These are phyloP conservation scores for Puccinia coronata DNA, from an alignment of 1,284 basidiomycete species.

Conservation along the genomic window DNA sequence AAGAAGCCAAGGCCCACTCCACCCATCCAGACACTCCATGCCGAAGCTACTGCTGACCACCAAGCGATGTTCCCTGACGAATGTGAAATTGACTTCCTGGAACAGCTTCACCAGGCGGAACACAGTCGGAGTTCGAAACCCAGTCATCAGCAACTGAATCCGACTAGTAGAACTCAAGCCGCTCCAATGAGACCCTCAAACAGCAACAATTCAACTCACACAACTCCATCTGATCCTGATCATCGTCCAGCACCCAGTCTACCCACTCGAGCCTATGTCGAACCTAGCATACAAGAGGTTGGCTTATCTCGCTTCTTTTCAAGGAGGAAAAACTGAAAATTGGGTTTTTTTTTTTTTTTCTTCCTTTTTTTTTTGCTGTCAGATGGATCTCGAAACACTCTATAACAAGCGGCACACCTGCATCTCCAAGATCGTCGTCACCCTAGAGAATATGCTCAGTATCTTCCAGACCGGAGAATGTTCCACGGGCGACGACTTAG, in stretches of 20 bases:
- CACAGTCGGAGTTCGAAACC: neutral
- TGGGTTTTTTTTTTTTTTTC: neutral
- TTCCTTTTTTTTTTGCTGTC: neutral
- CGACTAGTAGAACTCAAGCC: neutral
- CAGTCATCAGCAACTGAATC: neutral
- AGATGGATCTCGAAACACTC: slow-evolving; percentile 46
- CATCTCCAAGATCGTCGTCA: slow-evolving; percentile 24
- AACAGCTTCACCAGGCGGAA: slow-evolving; percentile 15
- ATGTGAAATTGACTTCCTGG: slow-evolving; percentile 14
- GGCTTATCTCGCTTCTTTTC: neutral
- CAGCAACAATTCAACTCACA: neutral
- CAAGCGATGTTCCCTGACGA: slow-evolving; percentile 1
- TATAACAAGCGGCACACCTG: slow-evolving; percentile 42
- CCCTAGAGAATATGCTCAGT: slow-evolving; percentile 27
- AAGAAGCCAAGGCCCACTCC: slow-evolving; percentile 15
- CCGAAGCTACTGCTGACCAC: neutral
- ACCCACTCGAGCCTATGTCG: slow-evolving; percentile 19
- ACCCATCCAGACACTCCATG: neutral
- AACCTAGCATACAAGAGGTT: slow-evolving; percentile 41
- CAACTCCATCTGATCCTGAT: neutral
- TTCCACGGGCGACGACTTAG: slow-evolving; percentile 34
- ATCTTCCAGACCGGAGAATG: slow-evolving; percentile 24
- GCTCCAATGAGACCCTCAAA: neutral
- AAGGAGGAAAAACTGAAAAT: neutral
- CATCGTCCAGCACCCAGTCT: neutral